A percentile compares a stretch with the other conserved stretches of the same genome.
These are phyloP conservation scores for Protomyces gravidus DNA, from an alignment of 1,139 yeast species.

Conservation along the genomic window DNA sequence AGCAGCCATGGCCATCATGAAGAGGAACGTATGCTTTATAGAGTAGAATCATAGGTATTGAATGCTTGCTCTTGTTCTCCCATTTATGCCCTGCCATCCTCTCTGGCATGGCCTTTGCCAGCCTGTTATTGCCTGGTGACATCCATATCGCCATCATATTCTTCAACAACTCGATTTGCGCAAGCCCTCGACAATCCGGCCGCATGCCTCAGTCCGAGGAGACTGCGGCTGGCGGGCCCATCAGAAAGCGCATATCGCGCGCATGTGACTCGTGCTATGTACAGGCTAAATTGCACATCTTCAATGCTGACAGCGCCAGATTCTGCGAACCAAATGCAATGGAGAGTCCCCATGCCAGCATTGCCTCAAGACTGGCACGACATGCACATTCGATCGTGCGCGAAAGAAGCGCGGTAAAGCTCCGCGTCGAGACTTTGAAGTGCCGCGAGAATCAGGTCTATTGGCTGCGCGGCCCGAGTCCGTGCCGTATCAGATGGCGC, in stretches of 20 bases:
- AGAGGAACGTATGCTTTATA: no score
- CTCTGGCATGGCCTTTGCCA: no score
- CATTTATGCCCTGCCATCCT: no score
- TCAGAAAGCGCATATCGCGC: conserved; percentile 38
- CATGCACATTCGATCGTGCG: conserved; percentile 16
- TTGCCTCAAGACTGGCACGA: conserved; percentile 16
- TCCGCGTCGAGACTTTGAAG: neutral
- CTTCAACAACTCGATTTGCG: no score
- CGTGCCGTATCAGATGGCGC: neutral
- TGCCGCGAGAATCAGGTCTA: neutral
- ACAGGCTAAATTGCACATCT: conserved; percentile 40
- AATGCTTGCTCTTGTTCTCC: no score
- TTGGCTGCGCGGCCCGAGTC: neutral
- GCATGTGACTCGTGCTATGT: conserved; percentile 46
- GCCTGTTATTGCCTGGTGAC: no score
- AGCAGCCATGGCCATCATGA: no score
- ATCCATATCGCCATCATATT: no score
- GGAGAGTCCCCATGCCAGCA: conserved; percentile 16
- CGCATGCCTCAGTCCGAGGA: neutral
- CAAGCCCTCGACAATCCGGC: no score
- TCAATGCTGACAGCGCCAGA: no score
- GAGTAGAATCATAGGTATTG: no score
- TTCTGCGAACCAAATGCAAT: conserved; percentile 19
- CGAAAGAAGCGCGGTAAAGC: conserved; percentile 28
- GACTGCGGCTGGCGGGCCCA: neutral